Percentiles rank a stretch among this genome's conserved stretches.
These are phyloP conservation scores for Camelina hispida DNA, from an alignment of 345 rosid species.

Conservation along the genomic window DNA sequence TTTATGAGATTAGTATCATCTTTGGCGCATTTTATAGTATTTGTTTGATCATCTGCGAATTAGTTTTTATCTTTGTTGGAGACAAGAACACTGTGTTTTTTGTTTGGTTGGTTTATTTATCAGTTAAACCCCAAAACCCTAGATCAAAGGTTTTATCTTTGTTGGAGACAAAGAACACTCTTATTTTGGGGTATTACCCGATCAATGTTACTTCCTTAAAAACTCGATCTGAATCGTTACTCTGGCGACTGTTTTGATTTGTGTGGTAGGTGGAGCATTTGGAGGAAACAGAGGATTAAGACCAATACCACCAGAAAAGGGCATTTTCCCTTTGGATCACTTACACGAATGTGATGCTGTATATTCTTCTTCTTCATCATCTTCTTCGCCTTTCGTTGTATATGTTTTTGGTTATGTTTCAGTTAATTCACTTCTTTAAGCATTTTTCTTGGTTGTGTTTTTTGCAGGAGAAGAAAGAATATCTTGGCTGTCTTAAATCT, in stretches of 20 bases:
- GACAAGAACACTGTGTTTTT: not conserved
- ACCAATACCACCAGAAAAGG: constrained; percentile 95
- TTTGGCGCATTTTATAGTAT: not conserved
- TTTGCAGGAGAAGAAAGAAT: constrained; percentile 87
- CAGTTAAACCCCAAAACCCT: constrained; percentile 10
- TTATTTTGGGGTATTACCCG: not conserved
- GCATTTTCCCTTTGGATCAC: constrained; percentile 93
- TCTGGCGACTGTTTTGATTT: not conserved
- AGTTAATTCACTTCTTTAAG: not conserved
- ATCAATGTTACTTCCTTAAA: not conserved
- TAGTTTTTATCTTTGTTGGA: not conserved
- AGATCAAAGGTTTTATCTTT: not conserved
- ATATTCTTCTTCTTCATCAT: constrained; percentile 3
- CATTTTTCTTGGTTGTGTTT: constrained; percentile 15
- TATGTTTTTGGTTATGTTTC: not conserved
- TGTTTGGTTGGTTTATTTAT: not conserved
- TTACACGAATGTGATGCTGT: constrained; percentile 86
- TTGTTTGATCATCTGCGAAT: not conserved
- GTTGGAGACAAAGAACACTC: too few relatives aligned
- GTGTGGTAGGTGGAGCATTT: constrained; percentile 81
- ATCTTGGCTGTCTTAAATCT: constrained; percentile 81
- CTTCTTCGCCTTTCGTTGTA: not conserved
- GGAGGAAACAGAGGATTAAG: constrained; percentile 92
- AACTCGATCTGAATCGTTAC: not conserved
- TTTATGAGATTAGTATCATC: not conserved